Evolutionary conservation across 495 filamentous ascomycete species (phyloP), one percentile per base, ranked within the genome.

Genomic region (Elasticomyces elasticus): DNA sequence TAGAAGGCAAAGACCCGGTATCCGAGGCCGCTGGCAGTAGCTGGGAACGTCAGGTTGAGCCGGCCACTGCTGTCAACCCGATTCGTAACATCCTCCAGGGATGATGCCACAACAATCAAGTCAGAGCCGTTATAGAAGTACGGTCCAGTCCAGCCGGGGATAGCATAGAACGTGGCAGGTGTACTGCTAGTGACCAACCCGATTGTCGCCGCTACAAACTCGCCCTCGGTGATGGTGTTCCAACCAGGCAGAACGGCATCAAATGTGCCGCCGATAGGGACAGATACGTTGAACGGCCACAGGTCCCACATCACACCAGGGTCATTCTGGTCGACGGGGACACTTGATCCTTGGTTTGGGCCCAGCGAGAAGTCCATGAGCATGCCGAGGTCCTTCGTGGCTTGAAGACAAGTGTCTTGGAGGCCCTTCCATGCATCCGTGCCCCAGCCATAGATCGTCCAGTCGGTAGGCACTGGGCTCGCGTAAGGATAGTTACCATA

Each of bases 301-400:
- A 74, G 54, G 59, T 73, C 64, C 69, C 71, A 67, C 37, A 65
- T 61, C 24, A 74, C 45, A 5, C 69, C 63, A 41, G 67, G 60
- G 55, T 67, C 51, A 51, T 62, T 49, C 13, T 47, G 17, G 7
- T 54, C 40, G 1, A 69, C 67, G 6, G 76, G 76, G n/a, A 77
- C 72, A 40, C 76, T 75, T 37, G 70, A 65, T 6, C 71, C 76
- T 53, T 72, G 69, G 57, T 72, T 73, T 0, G 76, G 68, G 4
- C 76, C 76, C 10, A 78, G 24, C 0, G 74, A 58, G 63, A 76
- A 76, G 52, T 78, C 75, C 58, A 78, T 67, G 9, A 67, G 40
- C 13, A 78, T 43, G 0, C 65, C 71, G 37, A 67, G 54, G 13
- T 75, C 67, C 10, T 69, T 63, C 10, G 67, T 61, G 1, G 70